A percentile compares a stretch with the other conserved stretches of the same genome.
Conservation (phyloP, 2,329 filamentous ascomycete genomes). For the Mariannaea elegans region DNA sequence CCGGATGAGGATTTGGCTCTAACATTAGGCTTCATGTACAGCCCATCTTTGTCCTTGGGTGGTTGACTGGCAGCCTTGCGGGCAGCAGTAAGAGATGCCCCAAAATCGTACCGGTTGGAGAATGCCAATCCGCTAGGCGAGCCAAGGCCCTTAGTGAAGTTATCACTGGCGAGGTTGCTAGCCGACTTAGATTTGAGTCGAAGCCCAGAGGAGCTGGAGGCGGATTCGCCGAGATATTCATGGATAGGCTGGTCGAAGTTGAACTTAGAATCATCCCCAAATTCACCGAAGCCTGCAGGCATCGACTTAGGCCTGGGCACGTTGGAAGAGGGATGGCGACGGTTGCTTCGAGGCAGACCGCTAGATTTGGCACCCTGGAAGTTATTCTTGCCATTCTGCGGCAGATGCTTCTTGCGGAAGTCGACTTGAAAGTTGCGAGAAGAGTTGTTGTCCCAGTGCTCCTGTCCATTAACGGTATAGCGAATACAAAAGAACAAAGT, state of each 20-base stretch:
- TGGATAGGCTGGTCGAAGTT: constrained; percentile 68
- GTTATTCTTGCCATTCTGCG: constrained; percentile 66
- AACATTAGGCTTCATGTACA: constrained; percentile 64
- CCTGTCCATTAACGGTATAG: constrained; percentile 83
- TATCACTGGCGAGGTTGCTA: constrained; percentile 70
- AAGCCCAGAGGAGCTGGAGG: constrained; percentile 62
- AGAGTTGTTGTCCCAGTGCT: constrained; percentile 96
- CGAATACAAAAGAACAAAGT: constrained; percentile 92
- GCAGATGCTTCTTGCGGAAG: constrained; percentile 81
- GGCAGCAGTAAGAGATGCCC: constrained; percentile 86
- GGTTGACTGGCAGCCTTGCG: constrained; percentile 76
- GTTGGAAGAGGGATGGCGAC: constrained; percentile 53
- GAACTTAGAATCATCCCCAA: constrained; percentile 68
- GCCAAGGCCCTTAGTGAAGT: constrained; percentile 59
- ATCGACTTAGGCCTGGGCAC: constrained; percentile 63
- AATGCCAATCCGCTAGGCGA: constrained; percentile 77
- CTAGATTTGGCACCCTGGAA: constrained; percentile 58
- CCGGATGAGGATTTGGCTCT: constrained; percentile 41
- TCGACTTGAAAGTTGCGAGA: constrained; percentile 91
- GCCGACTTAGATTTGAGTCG: constrained; percentile 77
- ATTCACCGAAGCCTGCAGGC: constrained; percentile 74
- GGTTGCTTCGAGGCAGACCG: constrained; percentile 74
- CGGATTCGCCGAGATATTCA: constrained; percentile 71
- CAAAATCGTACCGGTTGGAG: constrained; percentile 94
- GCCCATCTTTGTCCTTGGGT: constrained; percentile 65